Conservation (phyloP, 2,329 filamentous ascomycete species). For the Endocalyx cinctus region DNA sequence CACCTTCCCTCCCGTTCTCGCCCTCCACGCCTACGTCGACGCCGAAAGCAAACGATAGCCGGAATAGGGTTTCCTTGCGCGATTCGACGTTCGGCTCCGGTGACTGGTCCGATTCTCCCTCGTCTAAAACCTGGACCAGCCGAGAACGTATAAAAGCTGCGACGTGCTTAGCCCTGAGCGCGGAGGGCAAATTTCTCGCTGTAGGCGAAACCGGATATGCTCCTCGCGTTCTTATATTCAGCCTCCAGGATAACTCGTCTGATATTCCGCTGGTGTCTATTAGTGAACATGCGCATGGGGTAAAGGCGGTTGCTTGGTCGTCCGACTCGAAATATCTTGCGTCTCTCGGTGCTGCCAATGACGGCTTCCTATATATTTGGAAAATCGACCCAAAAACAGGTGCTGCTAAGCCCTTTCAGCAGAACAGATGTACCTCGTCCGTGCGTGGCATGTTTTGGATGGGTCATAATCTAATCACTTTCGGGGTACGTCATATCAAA, state of each 20-base stretch:
- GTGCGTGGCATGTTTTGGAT: conserved; percentile 89
- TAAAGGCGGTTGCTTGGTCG: conserved; percentile 85
- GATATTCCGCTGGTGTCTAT: conserved; percentile 81
- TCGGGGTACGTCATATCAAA: conserved; percentile 88
- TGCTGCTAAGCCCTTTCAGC: conserved; percentile 71
- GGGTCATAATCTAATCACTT: conserved; percentile 75
- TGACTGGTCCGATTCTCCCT: conserved; percentile 59
- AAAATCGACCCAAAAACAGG: conserved; percentile 78
- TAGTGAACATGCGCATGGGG: conserved; percentile 85
- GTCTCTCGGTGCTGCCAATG: conserved; percentile 82
- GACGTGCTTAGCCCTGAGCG: conserved; percentile 83
- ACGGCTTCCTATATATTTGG: conserved; percentile 93
- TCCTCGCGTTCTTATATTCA: conserved; percentile 87
- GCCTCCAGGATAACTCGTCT: conserved; percentile 70
- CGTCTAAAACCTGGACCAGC: conserved; percentile 75
- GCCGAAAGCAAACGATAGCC: conserved; percentile 59
- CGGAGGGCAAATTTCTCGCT: conserved; percentile 80
- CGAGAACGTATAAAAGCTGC: conserved; percentile 91
- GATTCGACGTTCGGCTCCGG: conserved; percentile 41
- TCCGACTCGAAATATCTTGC: conserved; percentile 81
- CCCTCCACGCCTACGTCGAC: conserved; percentile 49
- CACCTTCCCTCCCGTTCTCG: conserved; percentile 46
- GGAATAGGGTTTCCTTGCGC: conserved; percentile 50
- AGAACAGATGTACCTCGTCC: conserved; percentile 86
- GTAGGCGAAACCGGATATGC: conserved; percentile 95